Percentiles rank a stretch among this genome's conserved stretches.
phyloP scores from a whole-genome alignment of 768 basidiomycete genomes.

The Amanita polypyramis region DNA sequence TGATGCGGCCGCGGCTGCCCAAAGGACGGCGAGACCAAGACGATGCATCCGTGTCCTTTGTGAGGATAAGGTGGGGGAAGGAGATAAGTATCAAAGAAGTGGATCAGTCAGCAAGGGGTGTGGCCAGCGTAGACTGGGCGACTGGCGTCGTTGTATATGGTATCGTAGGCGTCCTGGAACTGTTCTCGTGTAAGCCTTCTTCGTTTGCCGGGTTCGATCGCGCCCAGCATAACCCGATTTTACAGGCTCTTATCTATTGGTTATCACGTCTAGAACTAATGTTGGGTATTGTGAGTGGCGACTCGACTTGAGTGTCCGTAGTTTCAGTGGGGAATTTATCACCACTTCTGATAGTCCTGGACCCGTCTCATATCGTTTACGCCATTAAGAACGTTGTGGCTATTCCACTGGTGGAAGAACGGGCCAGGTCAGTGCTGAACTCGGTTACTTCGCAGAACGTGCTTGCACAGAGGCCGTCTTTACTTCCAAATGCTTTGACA shows the following conservation, averaged over 20 bases:
- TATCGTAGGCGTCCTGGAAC: constrained; percentile 61
- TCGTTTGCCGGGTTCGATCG: constrained; percentile 7
- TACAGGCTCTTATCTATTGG: constrained; percentile 66
- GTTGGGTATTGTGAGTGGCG: constrained; percentile 53
- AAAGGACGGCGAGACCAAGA: constrained; percentile 6
- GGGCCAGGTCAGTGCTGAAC: constrained; percentile 43
- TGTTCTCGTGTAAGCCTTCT: constrained; percentile 52
- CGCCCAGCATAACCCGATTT: constrained; percentile 6
- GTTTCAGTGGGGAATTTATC: not conserved
- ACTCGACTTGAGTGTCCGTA: not conserved
- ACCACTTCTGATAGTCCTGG: constrained; percentile 42
- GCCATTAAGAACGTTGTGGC: constrained; percentile 57
- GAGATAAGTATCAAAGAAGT: constrained; percentile 44
- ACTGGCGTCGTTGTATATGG: constrained; percentile 57
- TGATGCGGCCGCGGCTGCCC: constrained; percentile 47
- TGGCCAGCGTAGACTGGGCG: constrained; percentile 35
- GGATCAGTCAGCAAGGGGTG: constrained; percentile 25
- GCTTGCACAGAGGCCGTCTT: constrained; percentile 33
- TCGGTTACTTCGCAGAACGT: constrained; percentile 42
- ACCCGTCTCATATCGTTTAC: constrained; percentile 51
- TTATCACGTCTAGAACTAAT: constrained; percentile 52
- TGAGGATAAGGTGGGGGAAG: constrained; percentile 52
- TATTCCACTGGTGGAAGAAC: constrained; percentile 61
- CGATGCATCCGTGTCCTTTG: constrained; percentile 22
- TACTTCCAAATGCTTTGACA: constrained; percentile 21